phyloP scores from a whole-genome alignment of 2,329 filamentous ascomycete species.

The Pyrenochaeta sp. region DNA sequence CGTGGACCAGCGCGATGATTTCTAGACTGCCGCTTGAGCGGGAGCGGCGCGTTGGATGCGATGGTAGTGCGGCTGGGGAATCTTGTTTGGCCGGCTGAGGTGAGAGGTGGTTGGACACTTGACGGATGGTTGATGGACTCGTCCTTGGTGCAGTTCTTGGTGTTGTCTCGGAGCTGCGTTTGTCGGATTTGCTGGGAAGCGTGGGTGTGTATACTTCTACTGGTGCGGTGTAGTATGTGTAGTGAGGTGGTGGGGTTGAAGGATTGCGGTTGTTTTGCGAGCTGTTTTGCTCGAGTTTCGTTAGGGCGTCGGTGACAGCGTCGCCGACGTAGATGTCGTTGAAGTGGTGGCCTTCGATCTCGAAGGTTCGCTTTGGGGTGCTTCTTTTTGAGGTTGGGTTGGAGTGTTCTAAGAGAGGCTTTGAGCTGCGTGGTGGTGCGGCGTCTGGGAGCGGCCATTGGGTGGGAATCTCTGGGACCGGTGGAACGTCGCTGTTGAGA shows the following conservation, averaged over 20 bases:
- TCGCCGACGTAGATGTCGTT: slow-evolving; percentile 29
- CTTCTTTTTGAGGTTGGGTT: slow-evolving; percentile 15
- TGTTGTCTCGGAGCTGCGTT: neutral
- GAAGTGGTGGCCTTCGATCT: slow-evolving; percentile 25
- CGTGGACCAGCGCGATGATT: slow-evolving; percentile 25
- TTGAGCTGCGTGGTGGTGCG: slow-evolving; percentile 19
- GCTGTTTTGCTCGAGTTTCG: slow-evolving; percentile 30
- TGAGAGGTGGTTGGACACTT: no score
- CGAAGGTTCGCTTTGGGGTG: slow-evolving; percentile 17
- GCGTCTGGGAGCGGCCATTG: slow-evolving; percentile 38
- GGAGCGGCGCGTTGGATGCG: neutral
- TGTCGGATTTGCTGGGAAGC: neutral
- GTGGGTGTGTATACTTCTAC: slow-evolving; percentile 2
- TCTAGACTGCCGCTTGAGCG: slow-evolving; percentile 18
- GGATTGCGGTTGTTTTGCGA: slow-evolving; percentile 12
- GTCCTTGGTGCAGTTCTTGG: neutral
- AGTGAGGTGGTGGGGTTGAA: slow-evolving; percentile 9
- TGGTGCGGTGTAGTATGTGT: slow-evolving; percentile 4
- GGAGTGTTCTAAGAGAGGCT: slow-evolving; percentile 19
- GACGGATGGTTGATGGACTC: no score
- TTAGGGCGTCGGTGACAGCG: slow-evolving; percentile 28
- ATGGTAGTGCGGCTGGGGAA: neutral
- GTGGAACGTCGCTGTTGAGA: slow-evolving; percentile 28
- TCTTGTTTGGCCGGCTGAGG: neutral
- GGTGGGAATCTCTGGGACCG: slow-evolving; percentile 34